These are phyloP conservation scores for Centaurea solstitialis DNA, from an alignment of 129 eudicot species.

Conservation along the genomic window DNA sequence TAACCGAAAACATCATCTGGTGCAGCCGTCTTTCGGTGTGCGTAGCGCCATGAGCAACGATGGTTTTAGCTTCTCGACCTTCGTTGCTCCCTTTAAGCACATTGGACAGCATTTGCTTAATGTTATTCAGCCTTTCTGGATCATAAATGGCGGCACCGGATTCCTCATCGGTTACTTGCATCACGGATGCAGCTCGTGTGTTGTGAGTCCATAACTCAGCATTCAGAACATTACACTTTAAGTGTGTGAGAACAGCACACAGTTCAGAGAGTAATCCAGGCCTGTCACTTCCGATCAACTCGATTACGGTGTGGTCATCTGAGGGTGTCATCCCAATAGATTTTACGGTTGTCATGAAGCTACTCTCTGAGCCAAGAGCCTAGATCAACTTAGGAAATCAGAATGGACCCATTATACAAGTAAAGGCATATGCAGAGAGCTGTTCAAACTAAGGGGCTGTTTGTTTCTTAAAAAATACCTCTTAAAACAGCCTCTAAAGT, in stretches of 20 bases:
- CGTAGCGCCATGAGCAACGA: slow-evolving; percentile 47
- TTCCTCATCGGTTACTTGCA: slow-evolving; percentile 72
- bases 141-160: slow-evolving; percentile 59
- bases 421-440: too few relatives aligned
- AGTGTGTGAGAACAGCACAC: slow-evolving; percentile 78
- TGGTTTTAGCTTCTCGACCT: slow-evolving; percentile 62
- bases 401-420: not conserved
- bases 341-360: slow-evolving; percentile 43
- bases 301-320: slow-evolving; percentile 65
- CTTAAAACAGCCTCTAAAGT: too few relatives aligned
- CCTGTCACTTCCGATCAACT: slow-evolving; percentile 72
- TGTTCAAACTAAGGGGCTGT: too few relatives aligned
- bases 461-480: too few relatives aligned
- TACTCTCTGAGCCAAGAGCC: slow-evolving; percentile 77
- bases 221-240: slow-evolving; percentile 79
- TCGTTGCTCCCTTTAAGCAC: slow-evolving; percentile 71
- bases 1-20: slow-evolving; percentile 80
- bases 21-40: slow-evolving; percentile 87
- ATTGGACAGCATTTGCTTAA: slow-evolving; percentile 65
- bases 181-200: slow-evolving; percentile 77
- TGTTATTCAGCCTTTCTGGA: slow-evolving; percentile 52
- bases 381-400: slow-evolving; percentile 19
- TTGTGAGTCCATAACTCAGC: slow-evolving; percentile 95
- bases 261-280: slow-evolving; percentile 86
- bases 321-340: slow-evolving; percentile 59